Evolutionary conservation across 345 rosid genomes (phyloP).

Genomic region (Linum lewisii): DNA sequence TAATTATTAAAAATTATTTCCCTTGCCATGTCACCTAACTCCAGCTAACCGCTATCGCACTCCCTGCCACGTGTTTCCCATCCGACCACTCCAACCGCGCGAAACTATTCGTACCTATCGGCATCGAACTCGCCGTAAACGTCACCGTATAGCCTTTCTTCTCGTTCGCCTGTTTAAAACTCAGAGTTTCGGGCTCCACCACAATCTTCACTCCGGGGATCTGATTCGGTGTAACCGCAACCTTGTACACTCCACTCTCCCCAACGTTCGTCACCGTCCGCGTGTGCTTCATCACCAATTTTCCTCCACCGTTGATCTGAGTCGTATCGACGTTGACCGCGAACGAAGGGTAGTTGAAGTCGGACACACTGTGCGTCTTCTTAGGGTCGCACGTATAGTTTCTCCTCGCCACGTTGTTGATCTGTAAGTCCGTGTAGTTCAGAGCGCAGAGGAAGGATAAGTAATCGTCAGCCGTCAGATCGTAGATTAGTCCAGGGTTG

Average conservation of each 20-base stretch:
- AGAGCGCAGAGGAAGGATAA: conserved; percentile 21
- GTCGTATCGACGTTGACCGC: conserved; percentile 15
- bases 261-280: conserved; percentile 25
- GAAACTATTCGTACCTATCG: conserved; percentile 24
- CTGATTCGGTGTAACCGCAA: conserved; percentile 25
- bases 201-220: conserved; percentile 39
- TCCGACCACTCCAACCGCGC: conserved; percentile 24
- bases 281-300: conserved; percentile 33
- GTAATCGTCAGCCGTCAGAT: conserved; percentile 20
- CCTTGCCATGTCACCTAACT: conserved; percentile 13
- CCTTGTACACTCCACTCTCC: conserved; percentile 32
- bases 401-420: conserved; percentile 16
- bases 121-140: conserved; percentile 37
- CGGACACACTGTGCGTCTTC: conserved; percentile 14
- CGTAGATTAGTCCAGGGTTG: conserved; percentile 22
- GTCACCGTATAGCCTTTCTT: conserved; percentile 63
- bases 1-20: conserved; percentile 2
- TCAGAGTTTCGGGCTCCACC: conserved; percentile 51
- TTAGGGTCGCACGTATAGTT: conserved; percentile 11
- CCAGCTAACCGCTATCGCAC: conserved; percentile 49
- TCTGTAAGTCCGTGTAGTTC: conserved; percentile 17
- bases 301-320: conserved; percentile 2
- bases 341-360: conserved; percentile 24
- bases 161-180: conserved; percentile 46
- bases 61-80: conserved; percentile 20